Evolutionary conservation across 345 rosid genomes (phyloP).

Genomic region (Dipteronia dyeriana): DNA sequence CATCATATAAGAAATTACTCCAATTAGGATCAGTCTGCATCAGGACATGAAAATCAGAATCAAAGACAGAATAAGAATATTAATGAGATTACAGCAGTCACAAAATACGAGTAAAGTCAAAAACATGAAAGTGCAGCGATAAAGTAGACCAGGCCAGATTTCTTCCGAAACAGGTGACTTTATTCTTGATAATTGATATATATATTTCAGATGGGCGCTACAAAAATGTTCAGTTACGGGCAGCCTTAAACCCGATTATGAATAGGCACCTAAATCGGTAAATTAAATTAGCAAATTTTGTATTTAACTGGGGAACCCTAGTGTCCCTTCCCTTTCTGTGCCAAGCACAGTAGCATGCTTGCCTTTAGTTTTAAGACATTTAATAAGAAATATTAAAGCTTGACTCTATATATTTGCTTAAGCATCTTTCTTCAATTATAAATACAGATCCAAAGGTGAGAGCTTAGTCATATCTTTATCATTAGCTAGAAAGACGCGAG

Average conservation of each 20-base stretch:
- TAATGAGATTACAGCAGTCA: not conserved
- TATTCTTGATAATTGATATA: not conserved
- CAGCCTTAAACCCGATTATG: not conserved
- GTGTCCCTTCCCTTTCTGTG: not conserved
- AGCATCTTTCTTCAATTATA: not conserved
- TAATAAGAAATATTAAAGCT: not conserved
- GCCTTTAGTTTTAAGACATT: not conserved
- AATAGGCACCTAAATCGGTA: not conserved
- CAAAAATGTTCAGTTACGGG: not conserved
- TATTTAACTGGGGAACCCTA: not conserved
- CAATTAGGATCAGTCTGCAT: slow-evolving; percentile 96
- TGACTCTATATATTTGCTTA: not conserved
- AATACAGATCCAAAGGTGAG: not conserved
- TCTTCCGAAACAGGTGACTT: not conserved
- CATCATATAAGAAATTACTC: slow-evolving; percentile 88
- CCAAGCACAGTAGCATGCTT: not conserved
- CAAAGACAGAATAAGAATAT: not conserved
- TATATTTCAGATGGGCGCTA: not conserved
- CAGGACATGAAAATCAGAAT: slow-evolving; percentile 15
- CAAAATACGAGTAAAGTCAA: not conserved
- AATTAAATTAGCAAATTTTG: not conserved
- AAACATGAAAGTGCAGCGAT: not conserved
- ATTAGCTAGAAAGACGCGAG: not conserved
- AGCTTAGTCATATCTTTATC: not conserved
- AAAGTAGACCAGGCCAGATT: not conserved